These are phyloP conservation scores for Ascochyta koolunga DNA, from an alignment of 2,329 filamentous ascomycete genomes.

Conservation along the genomic window DNA sequence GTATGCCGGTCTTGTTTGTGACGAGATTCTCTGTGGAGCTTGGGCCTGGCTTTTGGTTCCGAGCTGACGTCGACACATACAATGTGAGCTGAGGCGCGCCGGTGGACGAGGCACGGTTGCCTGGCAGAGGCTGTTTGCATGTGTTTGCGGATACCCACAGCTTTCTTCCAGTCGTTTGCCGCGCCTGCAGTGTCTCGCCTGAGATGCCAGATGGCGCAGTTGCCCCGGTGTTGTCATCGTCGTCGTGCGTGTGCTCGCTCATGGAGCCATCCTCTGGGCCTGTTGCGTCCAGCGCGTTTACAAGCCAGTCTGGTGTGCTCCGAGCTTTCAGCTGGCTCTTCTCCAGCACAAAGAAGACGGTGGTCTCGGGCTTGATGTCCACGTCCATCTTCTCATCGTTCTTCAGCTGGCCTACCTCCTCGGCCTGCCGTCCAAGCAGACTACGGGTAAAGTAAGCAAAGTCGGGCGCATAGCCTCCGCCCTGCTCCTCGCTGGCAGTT, in stretches of 20 bases:
- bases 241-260: neutral
- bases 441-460: conserved; percentile 67
- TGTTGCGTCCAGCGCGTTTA: conserved; percentile 36
- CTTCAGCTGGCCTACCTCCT: conserved; percentile 56
- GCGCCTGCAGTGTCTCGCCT: conserved; percentile 23
- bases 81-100: conserved; percentile 72
- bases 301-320: conserved; percentile 30
- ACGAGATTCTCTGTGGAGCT: conserved; percentile 54
- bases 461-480: conserved; percentile 61
- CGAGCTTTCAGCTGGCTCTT: conserved; percentile 60
- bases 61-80: conserved; percentile 72
- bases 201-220: conserved; percentile 2
- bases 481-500: conserved; percentile 39
- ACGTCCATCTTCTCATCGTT: conserved; percentile 70
- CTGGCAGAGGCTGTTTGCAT: conserved; percentile 74
- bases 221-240: conserved; percentile 5
- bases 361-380: conserved; percentile 68
- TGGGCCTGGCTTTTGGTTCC: conserved; percentile 71
- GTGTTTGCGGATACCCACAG: conserved; percentile 88
- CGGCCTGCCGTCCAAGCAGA: conserved; percentile 65
- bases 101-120: conserved; percentile 53
- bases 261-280: neutral
- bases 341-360: conserved; percentile 69
- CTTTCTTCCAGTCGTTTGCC: conserved; percentile 40
- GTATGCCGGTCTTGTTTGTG: conserved; percentile 47